phyloP scores from a whole-genome alignment of 1,284 basidiomycete species.

The Apiotrichum brassicae region DNA sequence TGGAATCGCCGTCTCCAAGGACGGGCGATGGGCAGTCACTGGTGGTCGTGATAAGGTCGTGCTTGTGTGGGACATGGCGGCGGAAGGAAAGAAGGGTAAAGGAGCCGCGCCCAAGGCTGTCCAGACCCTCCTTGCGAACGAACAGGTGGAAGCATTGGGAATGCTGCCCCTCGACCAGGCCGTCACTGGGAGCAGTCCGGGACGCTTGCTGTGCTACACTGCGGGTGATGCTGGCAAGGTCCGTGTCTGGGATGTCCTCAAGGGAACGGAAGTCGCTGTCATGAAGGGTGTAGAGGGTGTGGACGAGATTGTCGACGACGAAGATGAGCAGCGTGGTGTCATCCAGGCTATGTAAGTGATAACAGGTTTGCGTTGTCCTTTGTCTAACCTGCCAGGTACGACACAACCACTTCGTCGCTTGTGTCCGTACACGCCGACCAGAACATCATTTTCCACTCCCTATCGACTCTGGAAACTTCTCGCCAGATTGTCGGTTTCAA shows the following conservation, averaged over 20 bases:
- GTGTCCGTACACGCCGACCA: conserved; percentile 93
- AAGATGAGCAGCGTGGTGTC: conserved; percentile 59
- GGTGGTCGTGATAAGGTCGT: conserved; percentile 87
- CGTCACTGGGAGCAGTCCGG: conserved; percentile 33
- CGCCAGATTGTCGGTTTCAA: conserved; percentile 96
- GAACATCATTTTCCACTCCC: conserved; percentile 84
- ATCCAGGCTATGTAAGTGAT: conserved; percentile 27
- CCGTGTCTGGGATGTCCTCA: conserved; percentile 72
- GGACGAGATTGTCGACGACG: conserved; percentile 54
- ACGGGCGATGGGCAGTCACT: conserved; percentile 79
- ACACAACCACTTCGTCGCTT: conserved; percentile 59
- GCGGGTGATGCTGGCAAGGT: conserved; percentile 81
- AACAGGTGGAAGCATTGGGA: conserved; percentile 81
- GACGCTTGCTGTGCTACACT: conserved; percentile 64
- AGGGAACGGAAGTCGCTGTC: conserved; percentile 58
- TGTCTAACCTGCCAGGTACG: conserved; percentile 66
- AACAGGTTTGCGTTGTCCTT: too few relatives aligned
- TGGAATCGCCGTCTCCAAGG: conserved; percentile 72
- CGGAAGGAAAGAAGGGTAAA: conserved; percentile 54
- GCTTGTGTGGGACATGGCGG: conserved; percentile 71
- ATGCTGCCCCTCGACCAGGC: conserved; percentile 48
- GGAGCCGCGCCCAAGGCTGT: conserved; percentile 55
- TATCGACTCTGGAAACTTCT: conserved; percentile 57
- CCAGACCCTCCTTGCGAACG: conserved; percentile 80
- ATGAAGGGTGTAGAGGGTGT: conserved; percentile 49